Evolutionary conservation across 1,284 basidiomycete genomes (phyloP).

Genomic region (Ganoderma leucocontextum): DNA sequence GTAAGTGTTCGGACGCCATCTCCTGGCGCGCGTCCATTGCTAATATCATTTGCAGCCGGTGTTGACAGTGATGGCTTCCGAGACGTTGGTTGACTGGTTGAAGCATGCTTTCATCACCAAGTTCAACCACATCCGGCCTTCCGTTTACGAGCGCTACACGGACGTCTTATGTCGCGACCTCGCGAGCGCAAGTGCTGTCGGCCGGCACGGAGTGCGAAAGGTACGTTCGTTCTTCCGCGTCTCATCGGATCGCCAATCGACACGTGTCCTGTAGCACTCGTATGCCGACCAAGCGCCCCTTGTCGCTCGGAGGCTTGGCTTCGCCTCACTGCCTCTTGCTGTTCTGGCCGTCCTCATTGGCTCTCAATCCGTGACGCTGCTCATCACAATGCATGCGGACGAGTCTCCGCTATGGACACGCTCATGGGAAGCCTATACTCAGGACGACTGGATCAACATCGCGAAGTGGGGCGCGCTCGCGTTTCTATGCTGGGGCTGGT

Average conservation of each 20-base stretch:
- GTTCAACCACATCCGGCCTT: constrained; percentile 95
- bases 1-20: constrained; percentile 48
- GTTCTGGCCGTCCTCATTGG: constrained; percentile 91
- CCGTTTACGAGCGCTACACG: constrained; percentile 94
- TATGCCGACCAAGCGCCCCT: constrained; percentile 97
- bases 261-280: constrained; percentile 61
- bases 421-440: constrained; percentile 45
- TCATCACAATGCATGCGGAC: constrained; percentile 58
- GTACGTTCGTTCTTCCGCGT: constrained; percentile 45
- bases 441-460: constrained; percentile 59
- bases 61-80: constrained; percentile 89
- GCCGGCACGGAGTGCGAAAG: constrained; percentile 73
- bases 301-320: constrained; percentile 92
- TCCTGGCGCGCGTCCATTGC: too few relatives aligned
- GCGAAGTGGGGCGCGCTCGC: constrained; percentile 74
- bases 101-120: constrained; percentile 99
- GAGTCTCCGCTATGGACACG: constrained; percentile 52
- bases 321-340: constrained; percentile 92
- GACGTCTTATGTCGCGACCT: constrained; percentile 97
- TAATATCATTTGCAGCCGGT: constrained; percentile 70
- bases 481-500: constrained; percentile 86
- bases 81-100: constrained; percentile 97
- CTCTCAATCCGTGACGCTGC: constrained; percentile 79
- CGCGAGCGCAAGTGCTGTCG: constrained; percentile 80
- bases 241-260: not conserved